These are phyloP conservation scores for Tolypocladium ophioglossoides DNA, from an alignment of 2,329 filamentous ascomycete species.

Conservation along the genomic window DNA sequence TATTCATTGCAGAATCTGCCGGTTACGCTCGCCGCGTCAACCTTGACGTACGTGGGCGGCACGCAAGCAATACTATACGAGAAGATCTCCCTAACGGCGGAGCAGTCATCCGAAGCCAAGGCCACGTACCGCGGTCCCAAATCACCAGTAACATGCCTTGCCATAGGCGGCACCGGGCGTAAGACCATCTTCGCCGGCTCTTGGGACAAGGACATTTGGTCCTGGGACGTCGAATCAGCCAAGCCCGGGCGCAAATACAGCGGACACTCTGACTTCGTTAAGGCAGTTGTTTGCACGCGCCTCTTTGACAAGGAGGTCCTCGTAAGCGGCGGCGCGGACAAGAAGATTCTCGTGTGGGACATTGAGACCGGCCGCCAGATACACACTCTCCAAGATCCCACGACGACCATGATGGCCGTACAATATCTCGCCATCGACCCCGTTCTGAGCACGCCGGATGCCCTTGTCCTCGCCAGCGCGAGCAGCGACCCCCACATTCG, in stretches of 20 bases:
- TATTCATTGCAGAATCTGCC: constrained; percentile 83
- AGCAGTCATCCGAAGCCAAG: constrained; percentile 20
- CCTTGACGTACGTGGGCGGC: constrained; percentile 3
- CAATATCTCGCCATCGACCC: constrained; percentile 73
- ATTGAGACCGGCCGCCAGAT: constrained; percentile 54
- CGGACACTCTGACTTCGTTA: constrained; percentile 88
- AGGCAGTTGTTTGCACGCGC: constrained; percentile 56
- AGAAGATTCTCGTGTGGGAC: constrained; percentile 79
- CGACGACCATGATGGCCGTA: constrained; percentile 61
- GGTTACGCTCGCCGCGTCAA: constrained; percentile 62
- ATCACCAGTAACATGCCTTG: constrained; percentile 70
- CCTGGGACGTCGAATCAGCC: constrained; percentile 58
- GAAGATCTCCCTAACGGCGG: not conserved
- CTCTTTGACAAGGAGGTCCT: constrained; percentile 53
- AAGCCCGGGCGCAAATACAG: constrained; percentile 48
- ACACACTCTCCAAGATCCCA: constrained; percentile 68
- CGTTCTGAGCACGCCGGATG: constrained; percentile 35
- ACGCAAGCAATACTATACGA: no score
- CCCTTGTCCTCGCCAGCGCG: constrained; percentile 60
- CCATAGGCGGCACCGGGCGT: constrained; percentile 47
- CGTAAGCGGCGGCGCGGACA: constrained; percentile 67
- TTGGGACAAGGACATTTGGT: constrained; percentile 91
- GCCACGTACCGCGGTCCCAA: constrained; percentile 59
- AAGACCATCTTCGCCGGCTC: constrained; percentile 71
- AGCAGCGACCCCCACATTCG: constrained; percentile 74